Evolutionary conservation across 2,329 filamentous ascomycete genomes (phyloP).

Genomic region (Xylaria sp.): DNA sequence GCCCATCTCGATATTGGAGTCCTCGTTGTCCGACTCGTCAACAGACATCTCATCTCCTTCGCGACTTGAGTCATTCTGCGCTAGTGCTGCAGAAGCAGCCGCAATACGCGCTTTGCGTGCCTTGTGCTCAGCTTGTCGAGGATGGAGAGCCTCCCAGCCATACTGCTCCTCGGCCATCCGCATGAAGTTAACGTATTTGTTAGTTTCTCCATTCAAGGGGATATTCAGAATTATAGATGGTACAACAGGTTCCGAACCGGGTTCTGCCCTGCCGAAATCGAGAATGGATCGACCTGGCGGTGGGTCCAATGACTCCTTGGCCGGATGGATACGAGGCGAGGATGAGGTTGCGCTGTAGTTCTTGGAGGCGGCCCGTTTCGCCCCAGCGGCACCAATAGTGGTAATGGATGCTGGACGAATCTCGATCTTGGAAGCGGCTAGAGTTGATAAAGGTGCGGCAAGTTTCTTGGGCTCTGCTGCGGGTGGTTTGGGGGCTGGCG

Average conservation of each 20-base stretch:
- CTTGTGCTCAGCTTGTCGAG: slow-evolving; percentile 86
- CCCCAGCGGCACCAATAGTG: slow-evolving; percentile 46
- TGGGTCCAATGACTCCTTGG: slow-evolving; percentile 57
- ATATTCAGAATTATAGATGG: slow-evolving; percentile 88
- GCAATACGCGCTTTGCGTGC: slow-evolving; percentile 89
- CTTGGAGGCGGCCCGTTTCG: slow-evolving; percentile 49
- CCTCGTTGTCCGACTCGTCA: slow-evolving; percentile 78
- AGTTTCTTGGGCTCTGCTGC: slow-evolving; percentile 54
- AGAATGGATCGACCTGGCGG: slow-evolving; percentile 65
- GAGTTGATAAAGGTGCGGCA: slow-evolving; percentile 45
- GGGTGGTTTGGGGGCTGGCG: slow-evolving; percentile 47
- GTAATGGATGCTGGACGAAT: slow-evolving; percentile 50
- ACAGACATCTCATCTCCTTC: slow-evolving; percentile 87
- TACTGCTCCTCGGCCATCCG: slow-evolving; percentile 93
- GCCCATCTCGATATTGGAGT: slow-evolving; percentile 90
- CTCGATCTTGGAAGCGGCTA: slow-evolving; percentile 46
- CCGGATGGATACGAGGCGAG: slow-evolving; percentile 61
- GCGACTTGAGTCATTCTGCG: slow-evolving; percentile 74
- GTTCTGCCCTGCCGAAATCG: slow-evolving; percentile 68
- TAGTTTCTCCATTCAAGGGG: slow-evolving; percentile 80
- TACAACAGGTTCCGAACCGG: slow-evolving; percentile 67
- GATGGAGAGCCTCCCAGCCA: slow-evolving; percentile 93
- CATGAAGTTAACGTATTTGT: slow-evolving; percentile 95
- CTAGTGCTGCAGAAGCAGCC: slow-evolving; percentile 85
- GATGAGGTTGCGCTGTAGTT: slow-evolving; percentile 54